phyloP scores from a whole-genome alignment of 805 yeast genomes.

The Diddensiella caesifluorescens region DNA sequence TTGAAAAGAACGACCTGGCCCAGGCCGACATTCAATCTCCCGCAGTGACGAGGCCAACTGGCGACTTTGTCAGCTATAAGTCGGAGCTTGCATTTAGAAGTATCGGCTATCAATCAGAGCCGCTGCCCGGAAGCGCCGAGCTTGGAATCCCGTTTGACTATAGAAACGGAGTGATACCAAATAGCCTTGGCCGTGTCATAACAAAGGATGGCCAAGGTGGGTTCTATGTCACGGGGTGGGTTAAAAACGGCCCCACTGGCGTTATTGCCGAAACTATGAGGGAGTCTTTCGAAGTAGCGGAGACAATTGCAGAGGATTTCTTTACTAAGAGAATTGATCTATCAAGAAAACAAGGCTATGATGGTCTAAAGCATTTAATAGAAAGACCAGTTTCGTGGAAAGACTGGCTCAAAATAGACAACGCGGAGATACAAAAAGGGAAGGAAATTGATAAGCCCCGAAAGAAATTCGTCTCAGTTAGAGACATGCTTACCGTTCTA shows the following conservation, averaged over 20 bases:
- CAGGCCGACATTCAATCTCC: constrained; percentile 37
- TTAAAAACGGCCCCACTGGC: constrained; percentile 78
- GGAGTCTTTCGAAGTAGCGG: constrained; percentile 74
- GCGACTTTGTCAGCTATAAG: constrained; percentile 28
- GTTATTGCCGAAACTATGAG: constrained; percentile 88
- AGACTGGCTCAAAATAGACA: constrained; percentile 59
- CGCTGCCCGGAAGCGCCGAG: constrained; percentile 54
- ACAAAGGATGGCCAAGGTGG: constrained; percentile 35
- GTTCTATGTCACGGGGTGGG: constrained; percentile 87
- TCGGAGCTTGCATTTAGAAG: constrained; percentile 72
- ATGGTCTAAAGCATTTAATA: constrained; percentile 26
- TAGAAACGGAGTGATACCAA: constrained; percentile 41
- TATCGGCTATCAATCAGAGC: constrained; percentile 73
- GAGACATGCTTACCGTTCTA: constrained; percentile 39
- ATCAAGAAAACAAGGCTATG: constrained; percentile 31
- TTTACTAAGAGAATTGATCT: constrained; percentile 26
- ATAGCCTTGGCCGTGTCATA: constrained; percentile 42
- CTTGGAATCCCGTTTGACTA: constrained; percentile 45
- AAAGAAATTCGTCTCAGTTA: constrained; percentile 46
- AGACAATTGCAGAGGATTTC: constrained; percentile 53
- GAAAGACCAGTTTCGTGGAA: constrained; percentile 48
- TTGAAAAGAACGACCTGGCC: constrained; percentile 43
- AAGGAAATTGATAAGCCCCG: constrained; percentile 45
- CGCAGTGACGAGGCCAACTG: constrained; percentile 36
- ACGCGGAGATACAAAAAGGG: constrained; percentile 50